Evolutionary conservation across 2,329 filamentous ascomycete species (phyloP), one percentile per base, ranked within the genome.

Genomic region (Lachnellula willkommii): DNA sequence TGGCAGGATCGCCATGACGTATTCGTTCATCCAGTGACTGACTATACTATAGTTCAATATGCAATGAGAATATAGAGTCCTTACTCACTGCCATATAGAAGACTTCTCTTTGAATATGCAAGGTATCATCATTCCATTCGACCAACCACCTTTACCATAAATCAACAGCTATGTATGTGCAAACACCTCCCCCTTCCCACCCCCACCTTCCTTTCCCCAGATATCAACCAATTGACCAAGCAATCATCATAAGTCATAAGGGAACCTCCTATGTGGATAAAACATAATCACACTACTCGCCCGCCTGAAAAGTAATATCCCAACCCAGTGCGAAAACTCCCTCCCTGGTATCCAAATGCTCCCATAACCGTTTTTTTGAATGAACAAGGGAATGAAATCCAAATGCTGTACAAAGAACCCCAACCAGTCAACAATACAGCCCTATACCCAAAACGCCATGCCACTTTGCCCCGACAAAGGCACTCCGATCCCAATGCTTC

Each of bases 401-500:
- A 26, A 28, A 47, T 46, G 50, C 50, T 52, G 20, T 47, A 52
- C 50, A 52, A 43, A 15, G 20, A n/a, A n/a, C 12, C 7, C 6
- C 14, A 42, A 39, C 22, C 42, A n/a, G 17, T 52, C 22, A 46
- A 46, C 50, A 35, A 46, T 47, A 52, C 42, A 47, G 32, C 32
- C 50, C 35, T 32, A 36, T 46, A 28, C 4, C 50, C 28, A 24
- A 20, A 52, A 52, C 50, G 50, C 50, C 50, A 36, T 52, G 50
- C 50, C 46, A 36, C 40, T 32, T 17, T 22, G 14, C 24, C 32
- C 40, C 15, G 24, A n/a, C n/a, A 40, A 43, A 40, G 2, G 39
- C 15, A 42, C 17, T 15, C 15, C 15, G 39, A 15, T 20, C 37
- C 39, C 37, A 52, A 52, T 24, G 37, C 42, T 17, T 24, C 46